These are phyloP conservation scores for Ceratocystis cubensis DNA, from an alignment of 2,329 filamentous ascomycete genomes.

Conservation along the genomic window DNA sequence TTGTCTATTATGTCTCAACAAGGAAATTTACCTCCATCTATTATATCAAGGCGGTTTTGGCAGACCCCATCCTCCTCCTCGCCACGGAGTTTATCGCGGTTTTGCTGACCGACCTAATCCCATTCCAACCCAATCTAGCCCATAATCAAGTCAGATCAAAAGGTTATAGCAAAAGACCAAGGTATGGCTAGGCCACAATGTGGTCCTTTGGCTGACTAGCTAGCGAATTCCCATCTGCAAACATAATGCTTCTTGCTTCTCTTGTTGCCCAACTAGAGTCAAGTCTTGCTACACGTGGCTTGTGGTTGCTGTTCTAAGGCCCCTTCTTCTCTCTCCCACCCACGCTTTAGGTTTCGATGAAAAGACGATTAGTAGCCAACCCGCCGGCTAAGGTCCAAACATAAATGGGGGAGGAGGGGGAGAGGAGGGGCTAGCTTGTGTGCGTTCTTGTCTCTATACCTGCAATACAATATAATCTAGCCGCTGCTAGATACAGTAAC, in stretches of 20 bases:
- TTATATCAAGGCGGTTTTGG: background rate
- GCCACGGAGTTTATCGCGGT: background rate
- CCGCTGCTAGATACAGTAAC: background rate
- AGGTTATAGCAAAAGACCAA: background rate
- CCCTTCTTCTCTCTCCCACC: background rate
- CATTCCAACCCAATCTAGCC: background rate
- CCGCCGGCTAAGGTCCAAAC: background rate
- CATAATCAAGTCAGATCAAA: too few species aligned
- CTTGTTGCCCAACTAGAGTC: constrained; percentile 4
- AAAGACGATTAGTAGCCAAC: background rate
- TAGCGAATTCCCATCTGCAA: background rate
- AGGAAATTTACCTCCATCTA: background rate
- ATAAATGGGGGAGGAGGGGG: background rate
- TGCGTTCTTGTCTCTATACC: too few species aligned
- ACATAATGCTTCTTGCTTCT: background rate
- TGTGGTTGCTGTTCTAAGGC: background rate
- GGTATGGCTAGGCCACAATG: background rate
- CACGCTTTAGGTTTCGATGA: background rate
- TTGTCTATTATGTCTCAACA: background rate
- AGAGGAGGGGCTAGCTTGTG: background rate
- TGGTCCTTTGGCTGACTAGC: background rate
- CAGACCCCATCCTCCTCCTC: background rate
- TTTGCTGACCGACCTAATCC: background rate
- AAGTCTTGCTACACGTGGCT: background rate
- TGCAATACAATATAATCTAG: background rate